Conservation (phyloP, 2,329 filamentous ascomycete genomes). For the Fusarium sp. region DNA sequence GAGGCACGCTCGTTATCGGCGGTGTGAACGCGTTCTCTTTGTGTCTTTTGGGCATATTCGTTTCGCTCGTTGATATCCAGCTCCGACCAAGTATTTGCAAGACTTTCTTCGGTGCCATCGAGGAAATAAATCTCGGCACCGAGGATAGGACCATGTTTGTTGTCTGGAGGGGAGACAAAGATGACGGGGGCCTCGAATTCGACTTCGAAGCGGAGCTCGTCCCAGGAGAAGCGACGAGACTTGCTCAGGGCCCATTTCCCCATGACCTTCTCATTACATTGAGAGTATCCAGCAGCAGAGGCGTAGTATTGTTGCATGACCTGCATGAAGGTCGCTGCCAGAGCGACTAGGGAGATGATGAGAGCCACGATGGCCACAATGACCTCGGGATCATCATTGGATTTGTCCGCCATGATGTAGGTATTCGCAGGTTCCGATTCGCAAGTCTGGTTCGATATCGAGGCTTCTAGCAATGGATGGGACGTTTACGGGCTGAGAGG, state of each 20-base stretch:
- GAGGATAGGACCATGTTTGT: slow-evolving; percentile 49
- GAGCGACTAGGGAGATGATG: slow-evolving; percentile 57
- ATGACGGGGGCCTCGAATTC: slow-evolving; percentile 60
- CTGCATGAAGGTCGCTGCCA: slow-evolving; percentile 56
- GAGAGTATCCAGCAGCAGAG: slow-evolving; percentile 58
- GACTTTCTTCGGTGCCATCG: slow-evolving; percentile 50
- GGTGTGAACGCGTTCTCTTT: slow-evolving; percentile 56
- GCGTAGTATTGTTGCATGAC: slow-evolving; percentile 60
- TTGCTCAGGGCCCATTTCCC: slow-evolving; percentile 55
- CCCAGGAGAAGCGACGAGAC: slow-evolving; percentile 51
- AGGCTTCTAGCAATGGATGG: not conserved
- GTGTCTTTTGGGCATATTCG: slow-evolving; percentile 39
- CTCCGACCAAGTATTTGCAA: slow-evolving; percentile 47
- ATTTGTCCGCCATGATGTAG: slow-evolving; percentile 29
- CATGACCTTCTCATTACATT: slow-evolving; percentile 58
- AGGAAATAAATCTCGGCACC: slow-evolving; percentile 49
- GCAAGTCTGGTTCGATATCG: slow-evolving; percentile 9
- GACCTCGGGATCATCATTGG: slow-evolving; percentile 44
- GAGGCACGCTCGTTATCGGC: slow-evolving; percentile 65
- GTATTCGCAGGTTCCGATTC: not conserved
- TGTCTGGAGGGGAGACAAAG: slow-evolving; percentile 56
- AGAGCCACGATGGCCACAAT: slow-evolving; percentile 55
- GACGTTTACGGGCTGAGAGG: not conserved
- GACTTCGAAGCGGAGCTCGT: slow-evolving; percentile 59
- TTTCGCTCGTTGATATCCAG: slow-evolving; percentile 44